Evolutionary conservation across 768 basidiomycete genomes (phyloP).

Genomic region (Imleria badia): DNA sequence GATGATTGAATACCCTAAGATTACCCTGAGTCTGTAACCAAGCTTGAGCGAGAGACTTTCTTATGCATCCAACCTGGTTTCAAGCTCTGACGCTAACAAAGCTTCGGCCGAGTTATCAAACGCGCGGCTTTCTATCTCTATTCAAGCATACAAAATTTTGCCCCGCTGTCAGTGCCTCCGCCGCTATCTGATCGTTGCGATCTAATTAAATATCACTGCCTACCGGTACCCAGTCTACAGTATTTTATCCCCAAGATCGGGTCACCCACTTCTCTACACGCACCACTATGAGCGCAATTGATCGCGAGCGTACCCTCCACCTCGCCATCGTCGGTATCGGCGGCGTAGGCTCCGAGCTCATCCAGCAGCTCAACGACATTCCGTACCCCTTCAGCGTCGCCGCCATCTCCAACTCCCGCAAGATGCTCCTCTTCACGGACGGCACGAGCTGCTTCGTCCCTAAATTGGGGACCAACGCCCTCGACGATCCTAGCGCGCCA

Average conservation of each 20-base stretch:
- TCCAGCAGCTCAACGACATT: conserved; percentile 71
- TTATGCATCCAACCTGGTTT: neutral
- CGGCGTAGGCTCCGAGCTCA: conserved; percentile 86
- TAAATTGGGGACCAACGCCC: conserved; percentile 45
- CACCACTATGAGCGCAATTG: conserved; percentile 14
- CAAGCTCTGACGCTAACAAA: neutral
- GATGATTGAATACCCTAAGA: too few species aligned
- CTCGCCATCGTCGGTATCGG: conserved; percentile 91
- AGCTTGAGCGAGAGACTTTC: neutral
- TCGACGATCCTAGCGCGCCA: conserved; percentile 42
- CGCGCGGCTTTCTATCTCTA: neutral
- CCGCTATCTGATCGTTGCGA: conserved; percentile 8
- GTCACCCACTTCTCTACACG: conserved; percentile 1
- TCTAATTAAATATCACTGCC: conserved; percentile 3
- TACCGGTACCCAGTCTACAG: neutral
- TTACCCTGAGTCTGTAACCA: too few species aligned
- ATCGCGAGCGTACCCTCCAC: conserved; percentile 33
- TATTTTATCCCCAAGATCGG: neutral
- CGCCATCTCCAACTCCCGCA: conserved; percentile 67
- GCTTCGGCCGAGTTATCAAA: conserved; percentile 13
- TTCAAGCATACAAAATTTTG: neutral
- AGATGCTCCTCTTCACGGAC: conserved; percentile 53
- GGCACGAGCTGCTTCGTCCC: conserved; percentile 40
- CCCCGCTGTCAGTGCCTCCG: conserved; percentile 1
- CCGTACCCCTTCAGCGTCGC: conserved; percentile 64